Evolutionary conservation across 2,329 filamentous ascomycete species (phyloP).

Genomic region (Pezicula radicicola): DNA sequence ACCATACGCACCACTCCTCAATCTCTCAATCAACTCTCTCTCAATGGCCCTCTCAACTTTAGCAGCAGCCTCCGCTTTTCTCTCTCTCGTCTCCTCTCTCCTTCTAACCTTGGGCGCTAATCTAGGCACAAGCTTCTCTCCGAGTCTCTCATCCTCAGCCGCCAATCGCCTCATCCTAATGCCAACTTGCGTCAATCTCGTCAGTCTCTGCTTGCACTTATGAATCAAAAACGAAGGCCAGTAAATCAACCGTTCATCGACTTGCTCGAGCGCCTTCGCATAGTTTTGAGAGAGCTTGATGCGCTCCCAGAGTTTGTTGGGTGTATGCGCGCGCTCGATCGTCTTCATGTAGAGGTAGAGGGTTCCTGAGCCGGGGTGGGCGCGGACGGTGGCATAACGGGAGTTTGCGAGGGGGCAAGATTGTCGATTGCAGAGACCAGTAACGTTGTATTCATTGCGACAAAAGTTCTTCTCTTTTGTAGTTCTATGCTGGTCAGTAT

Average conservation of each 20-base stretch:
- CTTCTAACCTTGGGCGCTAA: constrained; percentile 85
- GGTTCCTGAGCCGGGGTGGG: constrained; percentile 73
- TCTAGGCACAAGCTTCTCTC: constrained; percentile 84
- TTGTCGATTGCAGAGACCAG: constrained; percentile 79
- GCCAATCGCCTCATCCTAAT: constrained; percentile 77
- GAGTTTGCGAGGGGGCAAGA: constrained; percentile 89
- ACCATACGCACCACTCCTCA: constrained; percentile 91
- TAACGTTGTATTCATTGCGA: constrained; percentile 89
- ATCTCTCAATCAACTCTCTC: constrained; percentile 84
- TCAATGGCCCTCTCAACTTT: constrained; percentile 97
- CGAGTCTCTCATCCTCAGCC: constrained; percentile 84
- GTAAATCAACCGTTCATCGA: constrained; percentile 84
- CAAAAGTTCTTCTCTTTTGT: constrained; percentile 91
- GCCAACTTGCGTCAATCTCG: constrained; percentile 85
- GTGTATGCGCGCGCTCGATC: constrained; percentile 82
- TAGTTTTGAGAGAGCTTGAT: constrained; percentile 91
- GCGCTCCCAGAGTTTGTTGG: constrained; percentile 90
- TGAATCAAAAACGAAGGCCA: constrained; percentile 92
- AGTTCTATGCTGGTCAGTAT: constrained; percentile 50
- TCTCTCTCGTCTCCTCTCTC: constrained; percentile 71
- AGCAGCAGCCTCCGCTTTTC: constrained; percentile 76
- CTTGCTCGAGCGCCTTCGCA: constrained; percentile 79
- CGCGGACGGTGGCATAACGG: constrained; percentile 87
- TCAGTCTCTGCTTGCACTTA: constrained; percentile 96
- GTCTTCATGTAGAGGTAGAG: constrained; percentile 98